These are phyloP conservation scores for Leishmania tropica DNA, from an alignment of 208 protist genomes.

Conservation along the genomic window DNA sequence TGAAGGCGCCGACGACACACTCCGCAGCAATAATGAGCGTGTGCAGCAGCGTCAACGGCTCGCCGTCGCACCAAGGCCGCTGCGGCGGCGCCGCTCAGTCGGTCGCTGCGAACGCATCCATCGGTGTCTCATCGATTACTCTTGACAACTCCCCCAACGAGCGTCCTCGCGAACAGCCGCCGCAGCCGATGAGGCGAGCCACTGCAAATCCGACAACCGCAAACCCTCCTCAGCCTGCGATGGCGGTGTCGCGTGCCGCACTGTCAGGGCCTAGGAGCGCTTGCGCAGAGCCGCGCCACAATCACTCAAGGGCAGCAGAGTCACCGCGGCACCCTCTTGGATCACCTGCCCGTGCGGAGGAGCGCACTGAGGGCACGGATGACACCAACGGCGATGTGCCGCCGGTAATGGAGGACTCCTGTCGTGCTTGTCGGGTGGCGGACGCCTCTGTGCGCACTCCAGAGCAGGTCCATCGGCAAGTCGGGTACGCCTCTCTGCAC, in stretches of 20 bases:
- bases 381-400: not conserved
- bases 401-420: not conserved
- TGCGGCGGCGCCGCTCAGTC: not conserved
- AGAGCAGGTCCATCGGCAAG: not conserved
- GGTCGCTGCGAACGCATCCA: not conserved
- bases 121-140: not conserved
- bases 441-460: conserved; percentile 5
- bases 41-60: not conserved
- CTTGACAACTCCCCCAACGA: not conserved
- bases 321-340: not conserved
- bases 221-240: not conserved
- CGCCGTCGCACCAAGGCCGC: not conserved
- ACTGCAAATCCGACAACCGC: not conserved
- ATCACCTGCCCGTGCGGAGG: not conserved
- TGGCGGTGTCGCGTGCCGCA: not conserved
- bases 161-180: conserved; percentile 2
- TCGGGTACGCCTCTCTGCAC: conserved; percentile 22
- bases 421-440: not conserved
- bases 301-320: not conserved
- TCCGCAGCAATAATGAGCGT: not conserved
- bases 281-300: not conserved
- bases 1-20: not conserved
- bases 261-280: not conserved
- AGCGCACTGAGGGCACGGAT: not conserved
- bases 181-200: not conserved